Percentiles rank a stretch among this genome's conserved stretches.
Conservation (phyloP, 352 stramenopile genomes). For the Phytopythium ostracodes region DNA sequence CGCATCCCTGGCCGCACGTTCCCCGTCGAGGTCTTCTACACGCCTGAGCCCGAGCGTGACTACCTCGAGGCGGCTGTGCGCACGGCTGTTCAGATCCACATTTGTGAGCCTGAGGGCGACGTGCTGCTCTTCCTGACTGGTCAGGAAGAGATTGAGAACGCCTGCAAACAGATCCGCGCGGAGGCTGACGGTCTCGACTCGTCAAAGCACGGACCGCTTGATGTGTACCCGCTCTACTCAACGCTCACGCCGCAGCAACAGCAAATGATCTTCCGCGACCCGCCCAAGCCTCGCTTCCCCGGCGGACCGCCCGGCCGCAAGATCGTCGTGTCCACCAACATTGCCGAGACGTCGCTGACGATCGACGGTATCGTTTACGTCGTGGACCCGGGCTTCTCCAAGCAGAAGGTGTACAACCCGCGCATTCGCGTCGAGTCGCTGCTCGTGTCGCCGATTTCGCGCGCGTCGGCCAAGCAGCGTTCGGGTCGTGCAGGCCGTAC, state of each 20-base stretch:
- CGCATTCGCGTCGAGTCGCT: constrained; percentile 98
- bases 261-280: constrained; percentile 99
- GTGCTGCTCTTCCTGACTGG: constrained; percentile 99
- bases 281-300: constrained; percentile 86
- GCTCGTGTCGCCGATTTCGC: constrained; percentile 97
- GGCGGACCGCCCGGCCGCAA: constrained; percentile 90
- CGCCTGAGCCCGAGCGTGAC: constrained; percentile 94
- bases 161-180: constrained; percentile 88
- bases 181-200: constrained; percentile 88
- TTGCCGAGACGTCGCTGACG: constrained; percentile 99
- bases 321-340: constrained; percentile 99
- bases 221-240: constrained; percentile 96
- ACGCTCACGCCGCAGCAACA: constrained; percentile 98
- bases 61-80: constrained; percentile 95
- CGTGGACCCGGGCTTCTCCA: constrained; percentile 98
- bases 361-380: constrained; percentile 99
- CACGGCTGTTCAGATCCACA: constrained; percentile 94
- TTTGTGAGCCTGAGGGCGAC: constrained; percentile 96
- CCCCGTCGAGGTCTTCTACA: constrained; percentile 99
- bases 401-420: constrained; percentile 99
- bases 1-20: constrained; percentile 96
- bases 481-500: constrained; percentile 91
- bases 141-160: constrained; percentile 98
- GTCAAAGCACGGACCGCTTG: constrained; percentile 93
- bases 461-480: constrained; percentile 92